Evolutionary conservation across 768 basidiomycete genomes (phyloP).

Genomic region (Serendipita sp.): DNA sequence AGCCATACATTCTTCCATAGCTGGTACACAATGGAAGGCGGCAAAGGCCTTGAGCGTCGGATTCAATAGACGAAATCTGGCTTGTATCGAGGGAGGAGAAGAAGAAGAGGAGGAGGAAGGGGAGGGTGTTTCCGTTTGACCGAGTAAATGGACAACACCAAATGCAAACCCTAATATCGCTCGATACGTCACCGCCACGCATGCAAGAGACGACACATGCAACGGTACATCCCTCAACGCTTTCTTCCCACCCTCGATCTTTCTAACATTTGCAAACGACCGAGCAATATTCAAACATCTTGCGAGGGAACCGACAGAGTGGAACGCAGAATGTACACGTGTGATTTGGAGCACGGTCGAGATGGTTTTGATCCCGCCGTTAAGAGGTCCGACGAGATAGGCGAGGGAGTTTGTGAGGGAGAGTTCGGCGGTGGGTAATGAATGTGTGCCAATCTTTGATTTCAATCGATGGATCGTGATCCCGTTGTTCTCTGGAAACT

Average conservation of each 20-base stretch:
- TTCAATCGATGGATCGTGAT: slow-evolving; percentile 53
- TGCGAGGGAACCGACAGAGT: slow-evolving; percentile 39
- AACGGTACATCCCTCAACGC: slow-evolving; percentile 39
- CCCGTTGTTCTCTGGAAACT: slow-evolving; percentile 29
- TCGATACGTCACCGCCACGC: slow-evolving; percentile 44
- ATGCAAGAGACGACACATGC: slow-evolving; percentile 50
- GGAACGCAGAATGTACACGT: slow-evolving; percentile 46
- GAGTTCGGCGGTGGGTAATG: slow-evolving; percentile 62
- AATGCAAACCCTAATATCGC: slow-evolving; percentile 50
- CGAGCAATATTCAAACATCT: slow-evolving; percentile 50
- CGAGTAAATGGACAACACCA: slow-evolving; percentile 41
- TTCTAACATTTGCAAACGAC: slow-evolving; percentile 44
- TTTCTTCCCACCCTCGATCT: slow-evolving; percentile 33
- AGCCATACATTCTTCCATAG: slow-evolving; percentile 62
- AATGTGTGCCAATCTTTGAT: slow-evolving; percentile 61
- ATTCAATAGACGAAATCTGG: background rate
- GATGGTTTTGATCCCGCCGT: slow-evolving; percentile 50
- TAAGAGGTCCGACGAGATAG: slow-evolving; percentile 42
- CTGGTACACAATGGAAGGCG: slow-evolving; percentile 43
- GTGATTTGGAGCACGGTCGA: slow-evolving; percentile 64
- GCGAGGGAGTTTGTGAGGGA: slow-evolving; percentile 41
- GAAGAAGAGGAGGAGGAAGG: background rate
- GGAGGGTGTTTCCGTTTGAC: slow-evolving; percentile 30
- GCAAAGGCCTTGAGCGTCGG: slow-evolving; percentile 44
- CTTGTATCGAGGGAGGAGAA: background rate